These are phyloP conservation scores for Beauveria asiatica DNA, from an alignment of 2,329 filamentous ascomycete genomes.

Conservation along the genomic window DNA sequence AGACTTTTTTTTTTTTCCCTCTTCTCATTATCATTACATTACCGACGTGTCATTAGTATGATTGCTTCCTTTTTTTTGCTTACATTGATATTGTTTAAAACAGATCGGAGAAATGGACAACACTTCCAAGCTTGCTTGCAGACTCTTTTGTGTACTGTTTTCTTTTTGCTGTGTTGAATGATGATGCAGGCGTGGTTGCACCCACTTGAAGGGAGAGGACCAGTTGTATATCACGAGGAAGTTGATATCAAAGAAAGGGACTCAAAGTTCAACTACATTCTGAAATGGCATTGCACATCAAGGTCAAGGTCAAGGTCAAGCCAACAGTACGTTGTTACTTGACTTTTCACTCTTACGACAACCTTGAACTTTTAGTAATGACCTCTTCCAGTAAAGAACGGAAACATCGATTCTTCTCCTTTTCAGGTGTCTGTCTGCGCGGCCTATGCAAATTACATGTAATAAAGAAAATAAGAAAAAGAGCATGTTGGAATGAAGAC, in stretches of 20 bases:
- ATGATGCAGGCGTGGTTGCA: not conserved
- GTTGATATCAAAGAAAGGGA: not conserved
- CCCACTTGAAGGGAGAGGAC: not conserved
- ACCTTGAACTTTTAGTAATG: too few relatives aligned
- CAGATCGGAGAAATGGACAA: not conserved
- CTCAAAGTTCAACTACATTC: not conserved
- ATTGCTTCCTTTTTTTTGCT: not conserved
- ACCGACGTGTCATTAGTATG: not conserved
- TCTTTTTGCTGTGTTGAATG: not conserved
- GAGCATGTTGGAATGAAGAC: too few relatives aligned
- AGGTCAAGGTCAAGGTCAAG: too few relatives aligned
- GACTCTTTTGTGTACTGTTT: not conserved
- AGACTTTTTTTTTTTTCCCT: not conserved
- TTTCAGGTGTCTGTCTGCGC: too few relatives aligned
- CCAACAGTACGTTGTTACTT: too few relatives aligned
- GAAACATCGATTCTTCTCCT: too few relatives aligned
- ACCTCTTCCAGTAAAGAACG: too few relatives aligned
- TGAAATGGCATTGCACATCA: too few relatives aligned
- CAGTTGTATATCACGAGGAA: not conserved
- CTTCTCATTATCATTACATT: not conserved
- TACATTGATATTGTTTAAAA: constrained; percentile 9
- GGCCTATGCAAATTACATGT: too few relatives aligned
- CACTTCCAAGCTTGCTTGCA: not conserved
- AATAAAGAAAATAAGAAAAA: too few relatives aligned
- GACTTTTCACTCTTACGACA: too few relatives aligned